Conservation (phyloP, 192 early-diverging fungal genomes). For the Coemansia sp. region DNA sequence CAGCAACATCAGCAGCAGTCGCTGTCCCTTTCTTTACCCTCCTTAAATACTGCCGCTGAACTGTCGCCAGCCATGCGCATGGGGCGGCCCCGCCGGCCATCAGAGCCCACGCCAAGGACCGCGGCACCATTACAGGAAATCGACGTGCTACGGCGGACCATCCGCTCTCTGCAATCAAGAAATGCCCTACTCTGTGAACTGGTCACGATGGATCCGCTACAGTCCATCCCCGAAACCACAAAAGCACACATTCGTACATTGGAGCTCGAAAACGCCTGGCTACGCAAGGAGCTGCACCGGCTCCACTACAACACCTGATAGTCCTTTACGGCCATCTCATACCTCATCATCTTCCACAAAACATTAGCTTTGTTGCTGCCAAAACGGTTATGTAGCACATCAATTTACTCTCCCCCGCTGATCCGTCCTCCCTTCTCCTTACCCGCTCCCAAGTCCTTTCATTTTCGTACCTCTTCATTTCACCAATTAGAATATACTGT, state of each 20-base stretch:
- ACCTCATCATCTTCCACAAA: not conserved
- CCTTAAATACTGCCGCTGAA: not conserved
- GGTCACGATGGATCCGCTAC: conserved; percentile 13
- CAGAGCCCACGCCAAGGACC: conserved; percentile 5
- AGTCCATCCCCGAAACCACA: conserved; percentile 21
- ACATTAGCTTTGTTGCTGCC: too few relatives aligned
- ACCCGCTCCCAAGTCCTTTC: too few relatives aligned
- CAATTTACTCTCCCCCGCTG: too few relatives aligned
- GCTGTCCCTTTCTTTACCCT: conserved; percentile 2
- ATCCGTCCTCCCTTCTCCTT: too few relatives aligned
- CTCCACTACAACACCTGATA: not conserved
- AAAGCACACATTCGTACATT: conserved; percentile 32
- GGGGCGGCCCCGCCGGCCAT: conserved; percentile 4
- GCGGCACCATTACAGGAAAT: conserved; percentile 7
- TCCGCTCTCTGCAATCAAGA: conserved; percentile 24
- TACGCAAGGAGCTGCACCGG: conserved; percentile 21
- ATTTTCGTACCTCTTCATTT: too few relatives aligned
- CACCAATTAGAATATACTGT: too few relatives aligned
- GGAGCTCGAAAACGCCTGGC: conserved; percentile 46
- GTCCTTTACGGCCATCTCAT: not conserved
- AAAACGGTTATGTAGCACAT: too few relatives aligned
- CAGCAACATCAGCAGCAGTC: not conserved
- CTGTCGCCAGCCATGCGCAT: not conserved
- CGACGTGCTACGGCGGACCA: conserved; percentile 14
- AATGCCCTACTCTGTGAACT: conserved; percentile 41